Evolutionary conservation across 106 monocot genomes (phyloP), one percentile per base, ranked within the genome.

Genomic region (Acorus gramineus): DNA sequence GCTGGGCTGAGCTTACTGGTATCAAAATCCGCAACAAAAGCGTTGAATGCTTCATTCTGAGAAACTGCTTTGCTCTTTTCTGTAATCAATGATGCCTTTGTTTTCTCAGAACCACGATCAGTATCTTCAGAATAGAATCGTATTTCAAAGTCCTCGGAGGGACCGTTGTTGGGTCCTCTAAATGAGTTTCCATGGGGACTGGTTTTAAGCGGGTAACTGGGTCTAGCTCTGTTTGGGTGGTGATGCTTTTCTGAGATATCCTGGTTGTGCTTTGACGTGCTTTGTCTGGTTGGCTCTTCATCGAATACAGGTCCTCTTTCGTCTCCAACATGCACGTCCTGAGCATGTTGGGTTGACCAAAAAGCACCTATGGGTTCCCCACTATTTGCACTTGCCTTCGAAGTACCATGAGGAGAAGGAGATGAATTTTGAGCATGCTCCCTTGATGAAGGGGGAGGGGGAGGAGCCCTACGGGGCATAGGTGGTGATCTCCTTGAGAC

Each of bases 321-420:
- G 46, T 70, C 73, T 46, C 62, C 50, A 65, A 71, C 63, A 49
- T 76, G 72, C 5, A 70, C 49, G 44, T 81, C 70, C 8, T 79
- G 69, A 42, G 84, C 84, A 73, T 84, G 81, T 46, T 84, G 86
- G 51, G 84, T 85, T 49, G 86, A 78, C 94, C 94, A 95, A 79
- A 95, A 95, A 67, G 86, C 76, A 69, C 94, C 94, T 14, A 80
- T 11, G 4, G 80, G 50, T 49, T 47, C 70, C 2, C 58, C 73
- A 61, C 46, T 61, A 5, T 28, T 28, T 28, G 57, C 73, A 73
- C 59, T 67, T 49, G 74, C 52, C 46, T 59, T 82, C 60, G 69
- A 58, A 71, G 75, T 12, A 43, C 52, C 59, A 46, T 68, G 63
- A 47, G 79, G 71, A 62, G 60, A 6, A 43, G 78, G 65, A 7